phyloP scores from a whole-genome alignment of 2,329 filamentous ascomycete genomes.

The Colletotrichum somersetense region DNA sequence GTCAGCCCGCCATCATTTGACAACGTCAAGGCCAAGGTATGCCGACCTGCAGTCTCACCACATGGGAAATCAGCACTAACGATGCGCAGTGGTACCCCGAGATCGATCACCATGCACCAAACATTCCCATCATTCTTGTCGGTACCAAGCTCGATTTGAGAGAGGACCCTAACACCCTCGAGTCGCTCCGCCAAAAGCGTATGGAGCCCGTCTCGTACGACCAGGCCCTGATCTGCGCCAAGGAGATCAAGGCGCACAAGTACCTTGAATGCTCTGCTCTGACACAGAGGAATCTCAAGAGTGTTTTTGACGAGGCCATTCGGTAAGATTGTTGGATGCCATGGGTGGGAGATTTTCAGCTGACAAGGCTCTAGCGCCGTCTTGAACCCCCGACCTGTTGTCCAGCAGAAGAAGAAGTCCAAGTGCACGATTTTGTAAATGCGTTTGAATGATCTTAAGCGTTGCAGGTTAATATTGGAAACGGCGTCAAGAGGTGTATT shows the following conservation, averaged over 20 bases:
- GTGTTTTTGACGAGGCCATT: slow-evolving; percentile 98
- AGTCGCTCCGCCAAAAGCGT: slow-evolving; percentile 87
- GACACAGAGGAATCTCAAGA: slow-evolving; percentile 97
- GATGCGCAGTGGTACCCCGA: slow-evolving; percentile 88
- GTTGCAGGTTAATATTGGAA: slow-evolving; percentile 35
- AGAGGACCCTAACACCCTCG: slow-evolving; percentile 86
- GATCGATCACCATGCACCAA: slow-evolving; percentile 95
- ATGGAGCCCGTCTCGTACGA: slow-evolving; percentile 98
- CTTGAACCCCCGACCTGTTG: slow-evolving; percentile 74
- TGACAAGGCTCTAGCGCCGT: slow-evolving; percentile 68
- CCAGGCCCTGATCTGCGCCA: slow-evolving; percentile 87
- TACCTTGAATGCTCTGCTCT: slow-evolving; percentile 98
- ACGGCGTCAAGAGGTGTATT: slow-evolving; percentile 34
- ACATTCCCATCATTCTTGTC: slow-evolving; percentile 95
- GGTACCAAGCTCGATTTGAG: slow-evolving; percentile 96
- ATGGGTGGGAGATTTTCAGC: slow-evolving; percentile 43
- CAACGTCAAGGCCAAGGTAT: slow-evolving; percentile 98
- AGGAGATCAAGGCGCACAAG: slow-evolving; percentile 96
- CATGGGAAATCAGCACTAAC: slow-evolving; percentile 27
- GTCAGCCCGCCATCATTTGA: slow-evolving; percentile 98
- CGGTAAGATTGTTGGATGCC: slow-evolving; percentile 69
- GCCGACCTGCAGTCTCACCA: slow-evolving; percentile 44
- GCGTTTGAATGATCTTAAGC: slow-evolving; percentile 26
- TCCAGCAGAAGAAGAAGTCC: slow-evolving; percentile 70
- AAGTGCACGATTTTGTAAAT: slow-evolving; percentile 78